Percentiles rank a stretch among this genome's conserved stretches.
These are phyloP conservation scores for Nannochloropsis salina DNA, from an alignment of 108 stramenopile species.

Conservation along the genomic window DNA sequence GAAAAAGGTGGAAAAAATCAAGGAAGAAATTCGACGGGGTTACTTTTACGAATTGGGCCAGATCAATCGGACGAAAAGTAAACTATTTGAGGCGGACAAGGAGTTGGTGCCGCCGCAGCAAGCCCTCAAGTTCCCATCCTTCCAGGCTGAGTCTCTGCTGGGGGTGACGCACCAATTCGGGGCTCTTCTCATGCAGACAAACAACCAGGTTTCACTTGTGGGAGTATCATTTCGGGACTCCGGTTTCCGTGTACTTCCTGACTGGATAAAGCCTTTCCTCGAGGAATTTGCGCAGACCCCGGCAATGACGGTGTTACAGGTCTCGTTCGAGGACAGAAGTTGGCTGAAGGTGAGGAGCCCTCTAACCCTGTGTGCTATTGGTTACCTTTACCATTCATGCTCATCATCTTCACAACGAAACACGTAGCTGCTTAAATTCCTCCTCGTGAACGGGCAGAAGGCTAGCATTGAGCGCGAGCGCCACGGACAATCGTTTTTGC, in stretches of 20 bases:
- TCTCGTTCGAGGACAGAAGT: not conserved
- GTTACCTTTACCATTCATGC: no score
- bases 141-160: not conserved
- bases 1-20: not conserved
- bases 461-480: not conserved
- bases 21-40: not conserved
- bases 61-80: constrained; percentile 7
- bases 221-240: not conserved
- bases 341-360: not conserved
- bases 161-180: not conserved
- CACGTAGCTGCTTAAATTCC: not conserved
- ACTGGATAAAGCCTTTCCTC: not conserved
- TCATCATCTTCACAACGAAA: no score
- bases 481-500: not conserved
- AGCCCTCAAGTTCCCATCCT: not conserved
- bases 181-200: not conserved
- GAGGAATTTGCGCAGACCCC: not conserved
- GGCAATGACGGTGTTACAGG: constrained; percentile 5
- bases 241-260: constrained; percentile 9
- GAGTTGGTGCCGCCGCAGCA: not conserved
- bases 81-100: constrained; percentile 10
- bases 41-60: constrained; percentile 17
- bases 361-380: no score
- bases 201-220: not conserved
- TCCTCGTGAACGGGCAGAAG: not conserved